These are phyloP conservation scores for Hypomyces rosellus DNA, from an alignment of 2,329 filamentous ascomycete species.

Conservation along the genomic window DNA sequence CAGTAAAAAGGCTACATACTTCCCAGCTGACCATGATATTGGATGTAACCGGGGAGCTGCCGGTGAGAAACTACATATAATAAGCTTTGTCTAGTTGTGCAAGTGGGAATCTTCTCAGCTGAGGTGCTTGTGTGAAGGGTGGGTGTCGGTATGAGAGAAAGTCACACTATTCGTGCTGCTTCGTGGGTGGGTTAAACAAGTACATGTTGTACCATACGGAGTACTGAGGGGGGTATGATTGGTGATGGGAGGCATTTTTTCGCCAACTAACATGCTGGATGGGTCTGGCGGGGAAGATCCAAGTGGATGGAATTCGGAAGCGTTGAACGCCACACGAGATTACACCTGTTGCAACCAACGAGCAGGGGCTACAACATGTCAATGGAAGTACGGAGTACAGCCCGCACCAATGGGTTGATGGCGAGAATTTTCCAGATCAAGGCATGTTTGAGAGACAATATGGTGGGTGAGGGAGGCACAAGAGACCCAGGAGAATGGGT, in stretches of 20 bases:
- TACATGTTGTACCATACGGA: constrained; percentile 1
- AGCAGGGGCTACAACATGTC: background rate
- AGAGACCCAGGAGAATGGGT: background rate
- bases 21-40: background rate
- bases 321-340: constrained; percentile 1
- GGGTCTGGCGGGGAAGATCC: constrained; percentile 4
- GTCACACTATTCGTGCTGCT: constrained; percentile 1
- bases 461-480: constrained; percentile 1
- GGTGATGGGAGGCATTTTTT: background rate
- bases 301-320: constrained; percentile 6
- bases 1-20: too few relatives aligned
- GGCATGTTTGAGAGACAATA: constrained; percentile 11
- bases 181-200: constrained; percentile 4
- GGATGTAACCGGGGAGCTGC: too few relatives aligned
- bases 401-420: background rate
- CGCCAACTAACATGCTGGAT: background rate
- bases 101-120: constrained; percentile 1
- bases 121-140: background rate
- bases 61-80: too few relatives aligned
- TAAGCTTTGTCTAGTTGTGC: too few relatives aligned
- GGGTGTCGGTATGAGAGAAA: background rate
- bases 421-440: constrained; percentile 11
- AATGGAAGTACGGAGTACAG: background rate
- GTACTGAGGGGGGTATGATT: background rate
- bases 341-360: background rate